Evolutionary conservation across 106 monocot genomes (phyloP).

Genomic region (Phalaenopsis equestris): DNA sequence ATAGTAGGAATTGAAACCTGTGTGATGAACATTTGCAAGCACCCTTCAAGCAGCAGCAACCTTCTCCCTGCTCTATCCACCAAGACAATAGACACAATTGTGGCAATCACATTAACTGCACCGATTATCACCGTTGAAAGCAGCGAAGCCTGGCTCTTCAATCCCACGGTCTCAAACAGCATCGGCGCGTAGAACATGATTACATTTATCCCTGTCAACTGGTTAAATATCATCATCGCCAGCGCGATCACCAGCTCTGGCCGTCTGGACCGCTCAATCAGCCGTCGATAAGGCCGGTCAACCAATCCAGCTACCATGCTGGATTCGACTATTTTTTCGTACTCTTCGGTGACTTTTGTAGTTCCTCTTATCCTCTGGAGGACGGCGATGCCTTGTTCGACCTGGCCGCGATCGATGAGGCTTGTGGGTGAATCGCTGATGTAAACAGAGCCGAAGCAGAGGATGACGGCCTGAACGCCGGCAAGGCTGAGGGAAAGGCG

Average conservation of each 20-base stretch:
- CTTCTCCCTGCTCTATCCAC: conserved; percentile 18
- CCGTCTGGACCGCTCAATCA: conserved; percentile 7
- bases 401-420: conserved; percentile 14
- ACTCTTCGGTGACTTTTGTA: conserved; percentile 9
- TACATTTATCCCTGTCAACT: conserved; percentile 24
- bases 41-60: conserved; percentile 20
- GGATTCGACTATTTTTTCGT: conserved; percentile 6
- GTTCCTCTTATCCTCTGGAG: conserved; percentile 21
- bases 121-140: conserved; percentile 16
- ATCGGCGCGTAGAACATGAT: conserved; percentile 27
- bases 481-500: conserved; percentile 27
- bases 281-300: conserved; percentile 13
- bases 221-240: conserved; percentile 15
- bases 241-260: conserved; percentile 20
- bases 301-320: conserved; percentile 1
- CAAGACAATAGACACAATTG: conserved; percentile 10
- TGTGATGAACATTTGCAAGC: conserved; percentile 19
- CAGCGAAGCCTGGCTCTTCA: conserved; percentile 20
- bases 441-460: conserved; percentile 11
- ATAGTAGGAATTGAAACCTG: no score
- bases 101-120: conserved; percentile 7
- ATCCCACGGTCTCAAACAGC: conserved; percentile 24
- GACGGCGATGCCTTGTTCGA: neutral
- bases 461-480: conserved; percentile 18
- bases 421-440: conserved; percentile 26